Percentiles rank a stretch among this genome's conserved stretches.
Conservation (phyloP, 78 protist genomes). For the Mantamonas sphyraenae region DNA sequence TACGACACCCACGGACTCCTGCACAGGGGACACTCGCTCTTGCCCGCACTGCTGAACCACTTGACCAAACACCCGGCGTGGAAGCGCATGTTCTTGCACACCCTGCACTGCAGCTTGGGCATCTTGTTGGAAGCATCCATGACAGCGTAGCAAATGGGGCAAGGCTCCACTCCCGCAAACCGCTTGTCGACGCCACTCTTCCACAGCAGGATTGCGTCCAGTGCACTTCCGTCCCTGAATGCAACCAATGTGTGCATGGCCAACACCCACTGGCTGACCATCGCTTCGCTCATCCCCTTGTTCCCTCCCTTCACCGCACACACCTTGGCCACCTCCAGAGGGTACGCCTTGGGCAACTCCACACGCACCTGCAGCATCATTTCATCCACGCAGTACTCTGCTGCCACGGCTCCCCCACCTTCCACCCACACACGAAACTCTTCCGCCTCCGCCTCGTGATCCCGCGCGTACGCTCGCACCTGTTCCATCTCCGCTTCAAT, state of each 20-base stretch:
- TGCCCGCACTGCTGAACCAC: slow-evolving; percentile 16
- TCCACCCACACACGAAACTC: no score
- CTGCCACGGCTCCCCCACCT: no score
- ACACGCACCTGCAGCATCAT: slow-evolving; percentile 12
- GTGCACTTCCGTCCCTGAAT: slow-evolving; percentile 6
- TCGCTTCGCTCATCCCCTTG: slow-evolving; percentile 1
- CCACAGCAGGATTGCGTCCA: slow-evolving; percentile 29
- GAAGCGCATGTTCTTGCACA: slow-evolving; percentile 25
- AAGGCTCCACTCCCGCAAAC: slow-evolving; percentile 44
- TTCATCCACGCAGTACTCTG: slow-evolving; percentile 5
- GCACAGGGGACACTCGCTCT: slow-evolving; percentile 16
- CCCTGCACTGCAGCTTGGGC: slow-evolving; percentile 5
- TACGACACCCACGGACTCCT: no score
- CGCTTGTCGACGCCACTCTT: slow-evolving; percentile 23
- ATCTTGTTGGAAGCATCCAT: slow-evolving; percentile 17
- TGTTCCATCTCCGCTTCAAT: no score
- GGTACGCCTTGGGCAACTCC: slow-evolving; percentile 14
- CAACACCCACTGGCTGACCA: slow-evolving; percentile 24
- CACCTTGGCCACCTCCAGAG: slow-evolving; percentile 6
- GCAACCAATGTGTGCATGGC: slow-evolving; percentile 7
- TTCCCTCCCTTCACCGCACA: not conserved
- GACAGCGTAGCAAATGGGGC: slow-evolving; percentile 38
- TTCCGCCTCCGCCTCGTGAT: no score
- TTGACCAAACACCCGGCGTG: slow-evolving; percentile 19
- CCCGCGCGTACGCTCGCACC: no score